Conservation (phyloP, 2,329 filamentous ascomycete genomes). For the Macroventuria anomochaeta region DNA sequence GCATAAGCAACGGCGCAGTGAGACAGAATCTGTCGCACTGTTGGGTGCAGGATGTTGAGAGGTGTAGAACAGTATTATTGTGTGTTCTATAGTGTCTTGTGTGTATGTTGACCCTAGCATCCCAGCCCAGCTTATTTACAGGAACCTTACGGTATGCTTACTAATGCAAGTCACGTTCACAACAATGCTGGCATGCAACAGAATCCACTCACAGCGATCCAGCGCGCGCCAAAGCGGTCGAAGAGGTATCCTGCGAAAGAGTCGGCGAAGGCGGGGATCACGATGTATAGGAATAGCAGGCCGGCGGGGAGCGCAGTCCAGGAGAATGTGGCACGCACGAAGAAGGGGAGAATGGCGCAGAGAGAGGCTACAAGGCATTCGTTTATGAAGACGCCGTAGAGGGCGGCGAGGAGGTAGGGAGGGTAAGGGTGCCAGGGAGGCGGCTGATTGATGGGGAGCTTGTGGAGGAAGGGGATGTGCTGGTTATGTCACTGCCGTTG, state of each 20-base stretch:
- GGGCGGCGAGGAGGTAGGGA: slow-evolving; percentile 64
- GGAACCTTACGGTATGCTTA: too few species aligned
- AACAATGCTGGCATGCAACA: too few species aligned
- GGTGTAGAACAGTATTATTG: too few species aligned
- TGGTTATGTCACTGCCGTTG: neutral
- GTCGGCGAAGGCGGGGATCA: slow-evolving; percentile 63
- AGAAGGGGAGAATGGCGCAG: slow-evolving; percentile 61
- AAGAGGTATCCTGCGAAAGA: slow-evolving; percentile 59
- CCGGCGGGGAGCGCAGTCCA: slow-evolving; percentile 60
- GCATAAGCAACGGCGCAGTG: neutral
- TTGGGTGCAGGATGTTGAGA: too few species aligned
- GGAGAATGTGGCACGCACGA: slow-evolving; percentile 56
- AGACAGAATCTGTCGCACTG: too few species aligned
- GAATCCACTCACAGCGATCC: slow-evolving; percentile 58
- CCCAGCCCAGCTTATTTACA: too few species aligned
- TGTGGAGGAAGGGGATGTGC: neutral
- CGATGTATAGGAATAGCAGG: slow-evolving; percentile 61
- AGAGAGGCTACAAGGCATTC: slow-evolving; percentile 58
- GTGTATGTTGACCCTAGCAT: too few species aligned
- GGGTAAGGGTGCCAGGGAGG: slow-evolving; percentile 37
- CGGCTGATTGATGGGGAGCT: neutral
- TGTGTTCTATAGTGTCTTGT: too few species aligned
- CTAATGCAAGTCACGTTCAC: too few species aligned
- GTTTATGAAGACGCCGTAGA: slow-evolving; percentile 60
- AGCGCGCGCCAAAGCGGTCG: slow-evolving; percentile 65